Conservation (phyloP, 805 yeast species). For the Myxozyma geophila region DNA sequence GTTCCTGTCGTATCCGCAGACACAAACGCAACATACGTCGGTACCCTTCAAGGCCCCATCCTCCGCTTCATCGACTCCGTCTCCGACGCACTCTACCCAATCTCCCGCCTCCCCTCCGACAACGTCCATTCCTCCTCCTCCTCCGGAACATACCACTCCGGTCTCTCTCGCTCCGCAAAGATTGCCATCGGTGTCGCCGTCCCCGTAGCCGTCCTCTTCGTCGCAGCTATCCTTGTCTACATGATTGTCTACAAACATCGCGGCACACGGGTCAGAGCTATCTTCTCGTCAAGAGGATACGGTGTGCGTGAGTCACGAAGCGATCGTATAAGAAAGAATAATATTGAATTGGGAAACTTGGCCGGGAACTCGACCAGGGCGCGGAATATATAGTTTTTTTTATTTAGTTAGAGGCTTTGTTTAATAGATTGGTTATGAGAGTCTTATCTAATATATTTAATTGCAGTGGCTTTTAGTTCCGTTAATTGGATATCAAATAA, state of each 20-base stretch:
- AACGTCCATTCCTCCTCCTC: no score
- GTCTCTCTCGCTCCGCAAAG: conserved; percentile 16
- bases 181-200: conserved; percentile 27
- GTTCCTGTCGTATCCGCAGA: conserved; percentile 48
- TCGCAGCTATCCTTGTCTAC: conserved; percentile 12
- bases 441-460: not conserved
- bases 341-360: conserved; percentile 24
- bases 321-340: conserved; percentile 3
- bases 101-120: conserved; percentile 52
- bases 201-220: conserved; percentile 21
- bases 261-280: not conserved
- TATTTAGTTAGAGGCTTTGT: not conserved
- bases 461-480: no score
- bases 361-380: not conserved
- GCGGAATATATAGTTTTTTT: not conserved
- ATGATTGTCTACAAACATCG: conserved; percentile 10
- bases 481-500: no score
- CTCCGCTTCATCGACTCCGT: conserved; percentile 46
- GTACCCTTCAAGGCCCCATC: conserved; percentile 50
- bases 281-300: conserved; percentile 24
- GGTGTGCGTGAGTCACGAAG: conserved; percentile 14
- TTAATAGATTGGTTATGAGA: not conserved
- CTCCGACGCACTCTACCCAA: conserved; percentile 44
- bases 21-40: conserved; percentile 48
- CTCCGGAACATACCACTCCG: conserved; percentile 14